Conservation (phyloP, 345 rosid species). For the Syzygium aromaticum region DNA sequence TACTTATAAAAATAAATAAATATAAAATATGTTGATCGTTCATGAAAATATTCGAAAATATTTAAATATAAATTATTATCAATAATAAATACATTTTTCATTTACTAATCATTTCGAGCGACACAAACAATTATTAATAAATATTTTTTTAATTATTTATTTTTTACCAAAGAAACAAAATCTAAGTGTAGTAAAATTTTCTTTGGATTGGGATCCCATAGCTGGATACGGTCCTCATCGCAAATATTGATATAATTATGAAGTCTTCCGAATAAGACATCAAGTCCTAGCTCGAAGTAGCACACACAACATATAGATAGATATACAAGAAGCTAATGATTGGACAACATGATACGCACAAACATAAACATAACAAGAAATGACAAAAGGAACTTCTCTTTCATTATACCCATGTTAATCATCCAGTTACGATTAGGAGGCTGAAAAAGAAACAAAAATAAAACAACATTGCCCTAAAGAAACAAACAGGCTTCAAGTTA, state of each 20-base stretch:
- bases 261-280: neutral
- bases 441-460: neutral
- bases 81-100: neutral
- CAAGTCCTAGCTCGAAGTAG: neutral
- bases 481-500: constrained; percentile 6
- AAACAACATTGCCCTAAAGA: neutral
- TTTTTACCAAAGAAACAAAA: too few species aligned
- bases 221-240: neutral
- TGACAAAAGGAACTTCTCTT: constrained; percentile 14
- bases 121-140: too few species aligned
- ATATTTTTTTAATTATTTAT: too few species aligned
- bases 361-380: neutral
- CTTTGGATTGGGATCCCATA: neutral
- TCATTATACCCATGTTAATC: constrained; percentile 13
- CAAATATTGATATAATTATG: neutral
- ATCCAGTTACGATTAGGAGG: constrained; percentile 7
- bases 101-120: neutral
- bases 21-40: too few species aligned
- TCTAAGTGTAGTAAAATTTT: neutral
- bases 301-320: neutral
- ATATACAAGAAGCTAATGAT: neutral
- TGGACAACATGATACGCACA: neutral
- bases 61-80: neutral
- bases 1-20: neutral
- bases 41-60: neutral